These are phyloP conservation scores for Ajuga reptans DNA, from an alignment of 305 asterid species.

Conservation along the genomic window DNA sequence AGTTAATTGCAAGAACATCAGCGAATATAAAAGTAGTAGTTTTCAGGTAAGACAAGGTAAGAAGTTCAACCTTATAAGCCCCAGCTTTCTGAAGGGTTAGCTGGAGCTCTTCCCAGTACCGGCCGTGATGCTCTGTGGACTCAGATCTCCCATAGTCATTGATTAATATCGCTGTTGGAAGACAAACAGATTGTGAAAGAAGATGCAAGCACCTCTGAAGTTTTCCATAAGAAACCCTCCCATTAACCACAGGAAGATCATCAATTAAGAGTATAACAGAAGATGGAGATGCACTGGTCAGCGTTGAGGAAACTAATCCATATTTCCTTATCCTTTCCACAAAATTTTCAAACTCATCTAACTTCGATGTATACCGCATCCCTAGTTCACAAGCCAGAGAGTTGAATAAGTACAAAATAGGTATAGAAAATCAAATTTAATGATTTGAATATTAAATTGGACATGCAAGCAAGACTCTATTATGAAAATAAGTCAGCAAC, in stretches of 20 bases:
- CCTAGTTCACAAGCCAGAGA: slow-evolving; percentile 45
- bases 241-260: slow-evolving; percentile 82
- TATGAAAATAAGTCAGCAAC: background rate
- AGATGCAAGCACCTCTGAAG: slow-evolving; percentile 67
- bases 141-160: slow-evolving; percentile 62
- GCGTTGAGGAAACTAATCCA: slow-evolving; percentile 55
- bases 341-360: slow-evolving; percentile 86
- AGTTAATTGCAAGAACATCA: slow-evolving; percentile 17
- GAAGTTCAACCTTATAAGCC: slow-evolving; percentile 72
- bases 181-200: slow-evolving; percentile 66
- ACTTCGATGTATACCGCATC: slow-evolving; percentile 63
- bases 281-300: slow-evolving; percentile 32
- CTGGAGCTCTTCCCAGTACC: slow-evolving; percentile 82
- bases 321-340: slow-evolving; percentile 80
- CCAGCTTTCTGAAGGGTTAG: slow-evolving; percentile 69
- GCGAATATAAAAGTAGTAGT: slow-evolving; percentile 6
- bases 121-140: slow-evolving; percentile 47
- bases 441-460: background rate
- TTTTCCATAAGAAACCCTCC: slow-evolving; percentile 52
- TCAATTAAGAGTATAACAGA: slow-evolving; percentile 68
- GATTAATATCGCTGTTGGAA: slow-evolving; percentile 79
- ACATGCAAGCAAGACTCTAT: background rate
- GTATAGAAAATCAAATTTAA: slow-evolving; percentile 3
- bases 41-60: slow-evolving; percentile 21
- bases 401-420: slow-evolving; percentile 21